These are phyloP conservation scores for Aspergillus viridinutans DNA, from an alignment of 2,329 filamentous ascomycete species.

Conservation along the genomic window DNA sequence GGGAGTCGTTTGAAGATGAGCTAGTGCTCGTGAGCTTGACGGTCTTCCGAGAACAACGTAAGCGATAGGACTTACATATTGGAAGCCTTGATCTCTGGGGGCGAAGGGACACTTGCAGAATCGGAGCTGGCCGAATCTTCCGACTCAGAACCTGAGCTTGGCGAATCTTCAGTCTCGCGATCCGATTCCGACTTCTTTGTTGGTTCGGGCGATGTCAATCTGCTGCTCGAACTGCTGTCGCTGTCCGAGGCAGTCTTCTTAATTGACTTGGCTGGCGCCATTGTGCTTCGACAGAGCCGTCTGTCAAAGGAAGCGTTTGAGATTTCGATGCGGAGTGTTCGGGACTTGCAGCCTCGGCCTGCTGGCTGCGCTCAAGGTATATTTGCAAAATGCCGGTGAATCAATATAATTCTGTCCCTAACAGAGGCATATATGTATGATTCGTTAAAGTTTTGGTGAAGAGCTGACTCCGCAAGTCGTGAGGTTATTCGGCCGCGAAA, in stretches of 20 bases:
- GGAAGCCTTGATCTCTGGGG: constrained; percentile 10
- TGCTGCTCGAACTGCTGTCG: constrained; percentile 24
- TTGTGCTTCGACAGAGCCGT: constrained; percentile 7
- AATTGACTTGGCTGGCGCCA: constrained; percentile 15
- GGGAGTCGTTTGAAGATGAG: constrained; percentile 9
- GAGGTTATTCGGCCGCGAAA: constrained; percentile 5
- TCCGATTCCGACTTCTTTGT: constrained; percentile 19
- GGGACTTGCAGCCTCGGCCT: not conserved
- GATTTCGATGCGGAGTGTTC: constrained; percentile 8
- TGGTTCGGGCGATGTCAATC: constrained; percentile 23
- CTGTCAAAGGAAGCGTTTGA: not conserved
- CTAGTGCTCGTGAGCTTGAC: constrained; percentile 1
- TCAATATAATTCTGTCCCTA: not conserved
- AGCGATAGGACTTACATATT: not conserved
- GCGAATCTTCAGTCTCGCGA: constrained; percentile 14
- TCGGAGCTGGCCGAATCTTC: constrained; percentile 15
- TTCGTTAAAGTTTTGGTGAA: not conserved
- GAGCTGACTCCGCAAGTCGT: constrained; percentile 1
- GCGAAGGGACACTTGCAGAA: not conserved
- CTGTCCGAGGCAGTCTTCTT: constrained; percentile 13
- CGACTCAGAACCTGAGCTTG: constrained; percentile 16
- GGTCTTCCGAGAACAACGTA: not conserved
- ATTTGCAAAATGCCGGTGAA: not conserved
- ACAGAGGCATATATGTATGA: not conserved
- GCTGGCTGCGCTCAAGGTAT: not conserved